A percentile compares a stretch with the other conserved stretches of the same genome.
phyloP scores from a whole-genome alignment of 768 basidiomycete species.

The Lactifluus subvellereus region DNA sequence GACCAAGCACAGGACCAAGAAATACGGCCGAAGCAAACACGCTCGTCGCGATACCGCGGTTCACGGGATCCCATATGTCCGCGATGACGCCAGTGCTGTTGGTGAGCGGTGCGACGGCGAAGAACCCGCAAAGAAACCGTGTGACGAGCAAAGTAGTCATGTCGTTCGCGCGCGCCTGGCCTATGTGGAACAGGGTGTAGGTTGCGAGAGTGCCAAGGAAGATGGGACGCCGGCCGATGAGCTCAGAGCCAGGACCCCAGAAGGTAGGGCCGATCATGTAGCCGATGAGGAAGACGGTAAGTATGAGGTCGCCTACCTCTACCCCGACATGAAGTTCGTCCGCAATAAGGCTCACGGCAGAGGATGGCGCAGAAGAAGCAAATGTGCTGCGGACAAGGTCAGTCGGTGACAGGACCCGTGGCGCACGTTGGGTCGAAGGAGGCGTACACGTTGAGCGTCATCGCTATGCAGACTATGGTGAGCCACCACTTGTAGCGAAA shows the following conservation, averaged over 20 bases:
- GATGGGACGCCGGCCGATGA: slow-evolving; percentile 22
- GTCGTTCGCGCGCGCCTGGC: slow-evolving; percentile 16
- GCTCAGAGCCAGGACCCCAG: slow-evolving; percentile 26
- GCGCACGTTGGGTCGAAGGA: not conserved
- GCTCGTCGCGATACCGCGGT: slow-evolving; percentile 25
- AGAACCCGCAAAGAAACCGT: slow-evolving; percentile 28
- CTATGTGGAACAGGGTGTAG: slow-evolving; percentile 17
- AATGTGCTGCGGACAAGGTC: slow-evolving; percentile 22
- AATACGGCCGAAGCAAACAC: slow-evolving; percentile 25
- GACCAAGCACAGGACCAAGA: slow-evolving; percentile 28
- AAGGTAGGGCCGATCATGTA: slow-evolving; percentile 25
- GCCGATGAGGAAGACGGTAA: slow-evolving; percentile 24
- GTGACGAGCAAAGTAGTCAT: slow-evolving; percentile 23
- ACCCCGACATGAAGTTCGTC: slow-evolving; percentile 19
- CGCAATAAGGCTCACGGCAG: slow-evolving; percentile 10
- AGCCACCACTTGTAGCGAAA: slow-evolving; percentile 18
- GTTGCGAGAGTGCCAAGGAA: slow-evolving; percentile 5
- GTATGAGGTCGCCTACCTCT: slow-evolving; percentile 27
- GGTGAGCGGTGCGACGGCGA: slow-evolving; percentile 26
- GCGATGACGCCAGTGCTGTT: slow-evolving; percentile 26
- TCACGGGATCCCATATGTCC: slow-evolving; percentile 27
- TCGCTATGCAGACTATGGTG: slow-evolving; percentile 1
- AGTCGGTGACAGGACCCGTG: not conserved
- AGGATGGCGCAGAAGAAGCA: slow-evolving; percentile 27
- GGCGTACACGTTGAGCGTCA: slow-evolving; percentile 22